Conservation (phyloP, 768 basidiomycete genomes). For the Hydnum rufescens region DNA sequence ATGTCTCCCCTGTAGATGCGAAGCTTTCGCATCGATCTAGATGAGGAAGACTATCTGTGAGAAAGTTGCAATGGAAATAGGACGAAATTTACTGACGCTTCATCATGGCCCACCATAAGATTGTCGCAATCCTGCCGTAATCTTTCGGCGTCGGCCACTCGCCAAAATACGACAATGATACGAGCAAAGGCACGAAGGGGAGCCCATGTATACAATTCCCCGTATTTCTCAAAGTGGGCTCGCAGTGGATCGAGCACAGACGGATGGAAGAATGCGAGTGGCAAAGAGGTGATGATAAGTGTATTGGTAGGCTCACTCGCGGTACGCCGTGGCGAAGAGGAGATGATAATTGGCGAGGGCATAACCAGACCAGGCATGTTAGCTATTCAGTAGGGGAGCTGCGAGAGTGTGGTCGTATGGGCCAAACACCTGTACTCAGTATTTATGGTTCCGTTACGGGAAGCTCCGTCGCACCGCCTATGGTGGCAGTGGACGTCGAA, state of each 20-base stretch:
- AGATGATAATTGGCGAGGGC: too few species aligned
- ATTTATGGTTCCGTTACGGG: too few species aligned
- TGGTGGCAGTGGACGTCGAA: too few species aligned
- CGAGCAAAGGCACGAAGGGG: conserved; percentile 65
- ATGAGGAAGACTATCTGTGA: conserved; percentile 26
- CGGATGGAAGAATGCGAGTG: conserved; percentile 58
- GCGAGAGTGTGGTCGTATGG: too few species aligned
- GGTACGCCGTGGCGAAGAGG: too few species aligned
- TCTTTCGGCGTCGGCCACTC: conserved; percentile 43
- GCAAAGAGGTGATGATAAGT: conserved; percentile 59
- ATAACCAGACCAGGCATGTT: too few species aligned
- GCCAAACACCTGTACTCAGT: too few species aligned
- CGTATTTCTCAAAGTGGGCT: conserved; percentile 56
- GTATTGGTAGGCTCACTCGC: conserved; percentile 57
- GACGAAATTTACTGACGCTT: conserved; percentile 18
- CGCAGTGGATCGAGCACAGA: conserved; percentile 42
- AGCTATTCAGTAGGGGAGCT: too few species aligned
- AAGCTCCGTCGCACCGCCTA: too few species aligned
- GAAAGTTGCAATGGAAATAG: conserved; percentile 7
- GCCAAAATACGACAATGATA: conserved; percentile 60
- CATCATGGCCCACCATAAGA: conserved; percentile 26
- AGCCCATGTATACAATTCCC: conserved; percentile 78
- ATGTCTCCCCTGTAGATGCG: conserved; percentile 43
- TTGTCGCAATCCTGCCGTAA: conserved; percentile 46
- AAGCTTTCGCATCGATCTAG: conserved; percentile 7